These are phyloP conservation scores for Ascochyta fabae DNA, from an alignment of 2,329 filamentous ascomycete species.

Conservation along the genomic window DNA sequence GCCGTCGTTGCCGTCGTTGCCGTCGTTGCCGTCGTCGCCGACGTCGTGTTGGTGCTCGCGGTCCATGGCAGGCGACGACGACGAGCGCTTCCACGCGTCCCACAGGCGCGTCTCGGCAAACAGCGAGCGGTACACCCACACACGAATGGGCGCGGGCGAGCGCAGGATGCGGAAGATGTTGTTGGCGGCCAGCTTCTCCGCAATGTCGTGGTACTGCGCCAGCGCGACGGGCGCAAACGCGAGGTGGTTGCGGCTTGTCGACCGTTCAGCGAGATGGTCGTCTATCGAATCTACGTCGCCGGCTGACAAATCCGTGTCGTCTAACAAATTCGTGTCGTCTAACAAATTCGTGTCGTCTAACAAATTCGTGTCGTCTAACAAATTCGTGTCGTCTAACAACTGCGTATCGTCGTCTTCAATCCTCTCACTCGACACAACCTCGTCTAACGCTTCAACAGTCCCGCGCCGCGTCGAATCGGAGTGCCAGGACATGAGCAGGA, in stretches of 20 bases:
- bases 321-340: too few species aligned
- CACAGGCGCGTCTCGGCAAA: conserved; percentile 31
- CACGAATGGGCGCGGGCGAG: conserved; percentile 35
- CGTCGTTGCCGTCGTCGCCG: too few species aligned
- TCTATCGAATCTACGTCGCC: neutral
- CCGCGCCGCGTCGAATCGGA: conserved; percentile 18
- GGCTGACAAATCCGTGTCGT: too few species aligned
- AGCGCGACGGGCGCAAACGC: conserved; percentile 32
- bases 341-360: neutral
- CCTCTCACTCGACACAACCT: too few species aligned
- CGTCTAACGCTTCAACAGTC: too few species aligned
- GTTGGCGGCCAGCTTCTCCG: conserved; percentile 32
- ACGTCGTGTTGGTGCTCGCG: conserved; percentile 1
- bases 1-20: too few species aligned
- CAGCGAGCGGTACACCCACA: conserved; percentile 36
- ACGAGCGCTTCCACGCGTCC: conserved; percentile 27
- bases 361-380: too few species aligned
- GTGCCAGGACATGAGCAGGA: conserved; percentile 14
- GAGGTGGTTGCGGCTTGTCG: conserved; percentile 3
- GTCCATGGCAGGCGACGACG: conserved; percentile 1
- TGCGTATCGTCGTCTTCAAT: too few species aligned
- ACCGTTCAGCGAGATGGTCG: neutral
- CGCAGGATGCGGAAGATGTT: conserved; percentile 33
- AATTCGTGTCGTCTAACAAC: too few species aligned
- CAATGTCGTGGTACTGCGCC: conserved; percentile 33